These are phyloP conservation scores for Cladorrhinum sp. DNA, from an alignment of 2,329 filamentous ascomycete species.

Conservation along the genomic window DNA sequence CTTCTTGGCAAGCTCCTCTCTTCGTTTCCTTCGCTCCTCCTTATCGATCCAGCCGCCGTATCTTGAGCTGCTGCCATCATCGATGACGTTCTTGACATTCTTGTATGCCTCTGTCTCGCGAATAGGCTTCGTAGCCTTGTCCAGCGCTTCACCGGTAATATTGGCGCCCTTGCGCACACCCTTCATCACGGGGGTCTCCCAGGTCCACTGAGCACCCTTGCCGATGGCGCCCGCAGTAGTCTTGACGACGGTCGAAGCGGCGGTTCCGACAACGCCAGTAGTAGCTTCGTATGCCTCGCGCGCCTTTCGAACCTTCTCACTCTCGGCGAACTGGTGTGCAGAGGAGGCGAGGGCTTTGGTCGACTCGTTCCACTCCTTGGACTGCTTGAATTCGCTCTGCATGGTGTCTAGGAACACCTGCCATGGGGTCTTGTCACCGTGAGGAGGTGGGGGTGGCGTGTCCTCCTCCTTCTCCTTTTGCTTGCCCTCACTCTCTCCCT, in stretches of 20 bases:
- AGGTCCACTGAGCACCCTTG: slow-evolving; percentile 91
- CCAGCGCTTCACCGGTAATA: slow-evolving; percentile 79
- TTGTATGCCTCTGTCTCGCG: slow-evolving; percentile 94
- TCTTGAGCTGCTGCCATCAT: slow-evolving; percentile 91
- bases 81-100: slow-evolving; percentile 90
- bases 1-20: slow-evolving; percentile 63
- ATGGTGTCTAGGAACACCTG: slow-evolving; percentile 99
- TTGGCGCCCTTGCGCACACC: slow-evolving; percentile 83
- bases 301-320: slow-evolving; percentile 82
- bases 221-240: slow-evolving; percentile 82
- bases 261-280: slow-evolving; percentile 75
- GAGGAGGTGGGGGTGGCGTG: slow-evolving; percentile 82
- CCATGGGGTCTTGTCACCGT: slow-evolving; percentile 98
- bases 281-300: slow-evolving; percentile 84
- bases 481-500: slow-evolving; percentile 50
- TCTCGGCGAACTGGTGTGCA: slow-evolving; percentile 88
- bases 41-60: slow-evolving; percentile 98
- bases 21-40: slow-evolving; percentile 79
- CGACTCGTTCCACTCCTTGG: slow-evolving; percentile 98
- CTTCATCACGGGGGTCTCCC: slow-evolving; percentile 92
- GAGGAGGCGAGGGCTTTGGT: slow-evolving; percentile 90
- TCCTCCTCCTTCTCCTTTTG: slow-evolving; percentile 64
- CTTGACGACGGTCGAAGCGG: slow-evolving; percentile 77
- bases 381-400: slow-evolving; percentile 87
- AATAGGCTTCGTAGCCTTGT: slow-evolving; percentile 92